A percentile compares a stretch with the other conserved stretches of the same genome.
Conservation (phyloP, 2,329 filamentous ascomycete species). For the Ophiostoma quercus region DNA sequence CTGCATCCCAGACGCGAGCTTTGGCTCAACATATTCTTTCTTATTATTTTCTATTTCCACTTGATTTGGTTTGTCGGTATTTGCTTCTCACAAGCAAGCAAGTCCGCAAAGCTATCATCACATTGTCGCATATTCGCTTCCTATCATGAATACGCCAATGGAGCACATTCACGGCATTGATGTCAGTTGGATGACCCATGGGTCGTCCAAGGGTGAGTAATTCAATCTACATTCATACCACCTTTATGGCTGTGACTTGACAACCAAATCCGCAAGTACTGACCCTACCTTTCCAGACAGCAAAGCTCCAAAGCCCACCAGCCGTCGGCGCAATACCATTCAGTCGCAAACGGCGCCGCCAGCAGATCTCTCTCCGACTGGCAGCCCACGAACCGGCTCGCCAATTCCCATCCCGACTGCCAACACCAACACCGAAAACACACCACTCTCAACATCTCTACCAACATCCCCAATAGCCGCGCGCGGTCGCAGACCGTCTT, state of each 20-base stretch:
- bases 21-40: background rate
- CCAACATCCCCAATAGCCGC: slow-evolving; percentile 24
- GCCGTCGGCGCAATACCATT: slow-evolving; percentile 31
- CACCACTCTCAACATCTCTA: slow-evolving; percentile 18
- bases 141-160: slow-evolving; percentile 44
- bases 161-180: slow-evolving; percentile 78
- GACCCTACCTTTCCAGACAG: slow-evolving; percentile 29
- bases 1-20: background rate
- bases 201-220: slow-evolving; percentile 68
- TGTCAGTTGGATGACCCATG: slow-evolving; percentile 83
- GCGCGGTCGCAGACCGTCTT: slow-evolving; percentile 62
- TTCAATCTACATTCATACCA: background rate
- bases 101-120: background rate
- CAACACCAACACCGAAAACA: background rate
- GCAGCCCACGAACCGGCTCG: background rate
- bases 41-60: background rate
- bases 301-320: slow-evolving; percentile 29
- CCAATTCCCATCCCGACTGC: slow-evolving; percentile 10
- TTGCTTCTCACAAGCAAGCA: background rate
- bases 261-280: background rate
- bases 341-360: slow-evolving; percentile 27
- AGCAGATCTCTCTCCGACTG: background rate
- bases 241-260: background rate
- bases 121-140: background rate
- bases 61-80: background rate